Base-by-base conservation (phyloP, 192 early-diverging fungal genomes). In the Oehlia diaphana region DNA sequence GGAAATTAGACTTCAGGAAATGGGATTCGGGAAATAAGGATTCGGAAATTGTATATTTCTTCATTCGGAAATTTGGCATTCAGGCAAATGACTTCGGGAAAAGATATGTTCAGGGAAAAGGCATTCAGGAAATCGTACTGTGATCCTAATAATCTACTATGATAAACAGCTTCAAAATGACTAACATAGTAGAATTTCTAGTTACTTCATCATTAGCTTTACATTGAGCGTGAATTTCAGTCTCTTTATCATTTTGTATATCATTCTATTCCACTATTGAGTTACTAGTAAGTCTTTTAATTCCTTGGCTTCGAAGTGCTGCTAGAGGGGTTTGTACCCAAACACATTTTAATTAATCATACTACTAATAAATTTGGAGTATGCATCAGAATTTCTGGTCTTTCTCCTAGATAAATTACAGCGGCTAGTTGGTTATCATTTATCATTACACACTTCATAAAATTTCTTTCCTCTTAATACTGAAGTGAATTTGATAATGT, bases 331-430 rank as follows among this genome's bases (percentile, higher is more conserved):
- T 63, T 33, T 1, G 28, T 28, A 42, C 64, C 31, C 62, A 37
- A 76, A 47, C 74, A 76, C 10, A 9, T 74, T 19, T 61, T 58
- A 47, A 74, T 74, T 74, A 53, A 33, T 16, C 58, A 50, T 50
- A 10, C 47, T 50, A 10, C 47, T 13, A 74, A 58, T 76, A 76
- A 63, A 44, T 39, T 58, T 21, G 35, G 53, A n/a, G 7, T 23
- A 37, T 39, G 14, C 9, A 6, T 2, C 35, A 50, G 49, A 26
- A 76, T 63, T 21, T 62, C 26, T 42, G 74, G 74, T 23, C 74
- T 23, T n/a, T n/a, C 2, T 6, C 74, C 74, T 39, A 37, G 2
- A 76, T 62, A 64, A 26, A 76, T 76, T 35, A 39, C 19, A 16
- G 35, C 12, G 10, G 74, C 61, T 14, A 64, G 23, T 12, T 37